Base-by-base conservation (phyloP, 2,329 filamentous ascomycete species). In the Paecilomyces sp. region DNA sequence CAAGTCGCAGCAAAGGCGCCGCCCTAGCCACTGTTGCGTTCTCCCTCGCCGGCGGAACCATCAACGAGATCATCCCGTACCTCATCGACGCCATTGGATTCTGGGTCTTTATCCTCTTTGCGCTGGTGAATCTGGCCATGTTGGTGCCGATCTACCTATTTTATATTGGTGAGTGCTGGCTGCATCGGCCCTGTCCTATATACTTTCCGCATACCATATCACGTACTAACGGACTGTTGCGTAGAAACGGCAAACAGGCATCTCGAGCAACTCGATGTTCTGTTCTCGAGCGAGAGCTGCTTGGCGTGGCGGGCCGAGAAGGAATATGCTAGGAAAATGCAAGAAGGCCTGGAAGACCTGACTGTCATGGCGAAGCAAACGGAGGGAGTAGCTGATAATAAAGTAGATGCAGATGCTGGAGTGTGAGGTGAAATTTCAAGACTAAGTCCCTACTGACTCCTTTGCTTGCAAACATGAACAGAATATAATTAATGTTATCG, bases 41-140 rank as follows among this genome's bases (percentile, higher is more conserved):
- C 54, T 66, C 67, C n/a, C 57, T 68, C 52, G 66, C 62, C 18
- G 68, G 67, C n/a, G 68, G 65, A 9, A 62, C 65, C n/a, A 66
- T 68, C 60, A 67, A 67, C 59, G 68, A 72, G 53, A 68, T 75
- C 25, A 71, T 72, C 30, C 73, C 72, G 1, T 70, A 72, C 28
- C 67, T 74, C 61, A 72, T 72, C 50, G 63, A 65, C 24, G 67
- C 67, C 0, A 68, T 71, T 25, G 64, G 67, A 3, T 72, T 67
- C 51, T 71, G 69, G 69, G 64, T 71, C 9, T 72, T 72, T 47
- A 70, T 72, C 50, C 61, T 72, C 8, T 73, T 73, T 59, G 69
- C 68, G 2, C 50, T 71, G 25, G 66, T 72, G 8, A 72, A 71
- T 47, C 62, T 72, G 22, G 54, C 64, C 12, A 61, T 67, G 57